Conservation (phyloP, 2,329 filamentous ascomycete genomes). For the Xylariaceae sp. region DNA sequence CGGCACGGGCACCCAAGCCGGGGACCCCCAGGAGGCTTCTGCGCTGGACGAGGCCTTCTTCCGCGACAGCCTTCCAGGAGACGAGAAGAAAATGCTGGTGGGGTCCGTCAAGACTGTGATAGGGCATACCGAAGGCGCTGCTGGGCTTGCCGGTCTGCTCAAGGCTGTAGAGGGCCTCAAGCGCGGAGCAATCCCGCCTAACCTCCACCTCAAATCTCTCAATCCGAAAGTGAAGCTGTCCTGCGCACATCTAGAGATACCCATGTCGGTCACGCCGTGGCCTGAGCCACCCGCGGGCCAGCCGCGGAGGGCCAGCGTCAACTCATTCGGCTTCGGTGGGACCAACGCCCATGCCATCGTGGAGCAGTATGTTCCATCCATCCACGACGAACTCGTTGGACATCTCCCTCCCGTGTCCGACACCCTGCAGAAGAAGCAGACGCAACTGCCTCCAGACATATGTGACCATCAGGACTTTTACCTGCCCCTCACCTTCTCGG, state of each 20-base stretch:
- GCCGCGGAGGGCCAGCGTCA: conserved; percentile 34
- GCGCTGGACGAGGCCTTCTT: conserved; percentile 38
- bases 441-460: background rate
- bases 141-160: conserved; percentile 40
- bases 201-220: conserved; percentile 33
- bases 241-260: conserved; percentile 26
- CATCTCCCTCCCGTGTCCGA: background rate
- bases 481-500: conserved; percentile 31
- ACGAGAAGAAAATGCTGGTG: conserved; percentile 25
- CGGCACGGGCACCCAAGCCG: conserved; percentile 31
- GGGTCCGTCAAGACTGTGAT: conserved; percentile 38
- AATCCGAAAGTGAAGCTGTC: conserved; percentile 33
- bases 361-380: conserved; percentile 28
- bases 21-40: conserved; percentile 35
- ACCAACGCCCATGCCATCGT: conserved; percentile 37
- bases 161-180: conserved; percentile 35
- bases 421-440: background rate
- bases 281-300: conserved; percentile 26
- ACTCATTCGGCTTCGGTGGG: conserved; percentile 39
- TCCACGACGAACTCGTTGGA: conserved; percentile 19
- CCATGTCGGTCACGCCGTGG: conserved; percentile 26
- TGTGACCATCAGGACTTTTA: conserved; percentile 5
- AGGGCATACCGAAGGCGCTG: conserved; percentile 43
- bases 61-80: conserved; percentile 2
- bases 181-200: conserved; percentile 32